Conservation (phyloP, 441 rosid species). For the Populus tomentosa region DNA sequence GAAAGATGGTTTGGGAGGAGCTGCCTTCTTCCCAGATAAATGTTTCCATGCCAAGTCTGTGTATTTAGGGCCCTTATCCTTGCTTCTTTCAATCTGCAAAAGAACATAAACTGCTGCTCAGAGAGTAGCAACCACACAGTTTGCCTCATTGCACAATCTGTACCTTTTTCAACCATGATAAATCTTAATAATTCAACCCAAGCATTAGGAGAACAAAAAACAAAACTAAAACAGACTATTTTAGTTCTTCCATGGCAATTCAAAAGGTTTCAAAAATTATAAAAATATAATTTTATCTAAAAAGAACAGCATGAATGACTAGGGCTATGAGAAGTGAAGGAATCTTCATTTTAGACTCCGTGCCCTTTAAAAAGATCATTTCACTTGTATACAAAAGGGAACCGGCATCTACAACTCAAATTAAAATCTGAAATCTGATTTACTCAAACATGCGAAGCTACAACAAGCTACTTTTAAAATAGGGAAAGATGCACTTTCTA, state of each 20-base stretch:
- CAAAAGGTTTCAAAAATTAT: too few species aligned
- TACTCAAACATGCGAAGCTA: not conserved
- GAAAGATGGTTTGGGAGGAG: constrained; percentile 54
- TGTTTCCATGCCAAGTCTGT: constrained; percentile 96
- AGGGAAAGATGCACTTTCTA: not conserved
- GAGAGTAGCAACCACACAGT: not conserved
- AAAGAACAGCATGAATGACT: not conserved
- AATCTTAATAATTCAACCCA: not conserved
- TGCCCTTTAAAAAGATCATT: not conserved
- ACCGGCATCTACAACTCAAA: not conserved
- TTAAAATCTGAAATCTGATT: not conserved
- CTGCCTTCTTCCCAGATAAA: constrained; percentile 80
- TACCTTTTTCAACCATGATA: not conserved
- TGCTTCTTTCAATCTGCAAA: constrained; percentile 82
- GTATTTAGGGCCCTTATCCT: constrained; percentile 56
- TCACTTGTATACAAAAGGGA: not conserved
- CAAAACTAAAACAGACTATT: too few species aligned
- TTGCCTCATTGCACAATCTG: not conserved
- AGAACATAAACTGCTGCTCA: not conserved
- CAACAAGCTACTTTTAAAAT: not conserved
- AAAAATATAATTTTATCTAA: too few species aligned
- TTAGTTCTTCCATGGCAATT: too few species aligned
- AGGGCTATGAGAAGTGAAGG: not conserved
- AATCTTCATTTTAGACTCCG: not conserved
- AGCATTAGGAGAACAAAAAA: not conserved